Percentiles rank a stretch among this genome's conserved stretches.
Evolutionary conservation across 2,329 filamentous ascomycete genomes (phyloP).

Genomic region (Fusarium sp.): DNA sequence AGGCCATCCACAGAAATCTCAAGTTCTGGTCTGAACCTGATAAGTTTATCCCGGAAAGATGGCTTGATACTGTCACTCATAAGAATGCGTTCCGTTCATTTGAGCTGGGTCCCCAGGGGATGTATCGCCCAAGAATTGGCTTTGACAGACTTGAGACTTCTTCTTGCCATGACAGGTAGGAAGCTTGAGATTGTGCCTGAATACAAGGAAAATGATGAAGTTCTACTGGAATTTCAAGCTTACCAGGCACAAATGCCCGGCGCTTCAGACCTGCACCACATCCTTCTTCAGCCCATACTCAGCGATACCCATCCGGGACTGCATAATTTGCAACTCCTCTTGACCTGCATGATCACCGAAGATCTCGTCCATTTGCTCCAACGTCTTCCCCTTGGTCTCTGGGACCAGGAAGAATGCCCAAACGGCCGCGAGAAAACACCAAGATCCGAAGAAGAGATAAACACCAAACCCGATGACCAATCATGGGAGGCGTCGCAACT

Average conservation of each 20-base stretch:
- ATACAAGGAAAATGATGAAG: neutral
- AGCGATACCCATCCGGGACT: neutral
- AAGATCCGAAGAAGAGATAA: conserved; percentile 63
- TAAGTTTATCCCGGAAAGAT: neutral
- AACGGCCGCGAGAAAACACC: conserved; percentile 55
- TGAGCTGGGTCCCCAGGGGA: neutral
- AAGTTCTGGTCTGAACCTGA: neutral
- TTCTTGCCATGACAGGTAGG: neutral
- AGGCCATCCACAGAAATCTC: neutral
- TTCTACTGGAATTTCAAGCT: neutral
- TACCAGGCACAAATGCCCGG: neutral
- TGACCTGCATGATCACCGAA: conserved; percentile 17
- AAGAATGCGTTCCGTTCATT: conserved; percentile 2
- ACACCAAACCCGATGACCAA: conserved; percentile 58
- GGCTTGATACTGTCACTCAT: neutral
- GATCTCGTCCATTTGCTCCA: conserved; percentile 33
- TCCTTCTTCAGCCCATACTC: neutral
- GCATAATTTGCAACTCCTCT: conserved; percentile 6
- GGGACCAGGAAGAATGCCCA: conserved; percentile 43
- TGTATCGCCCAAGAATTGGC: conserved; percentile 12
- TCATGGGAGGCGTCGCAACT: conserved; percentile 61
- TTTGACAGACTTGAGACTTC: neutral
- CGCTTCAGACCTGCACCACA: neutral
- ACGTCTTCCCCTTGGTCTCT: conserved; percentile 26
- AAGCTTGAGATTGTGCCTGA: neutral